Evolutionary conservation across 768 basidiomycete genomes (phyloP).

Genomic region (Lanmaoa pseudosensibilis): DNA sequence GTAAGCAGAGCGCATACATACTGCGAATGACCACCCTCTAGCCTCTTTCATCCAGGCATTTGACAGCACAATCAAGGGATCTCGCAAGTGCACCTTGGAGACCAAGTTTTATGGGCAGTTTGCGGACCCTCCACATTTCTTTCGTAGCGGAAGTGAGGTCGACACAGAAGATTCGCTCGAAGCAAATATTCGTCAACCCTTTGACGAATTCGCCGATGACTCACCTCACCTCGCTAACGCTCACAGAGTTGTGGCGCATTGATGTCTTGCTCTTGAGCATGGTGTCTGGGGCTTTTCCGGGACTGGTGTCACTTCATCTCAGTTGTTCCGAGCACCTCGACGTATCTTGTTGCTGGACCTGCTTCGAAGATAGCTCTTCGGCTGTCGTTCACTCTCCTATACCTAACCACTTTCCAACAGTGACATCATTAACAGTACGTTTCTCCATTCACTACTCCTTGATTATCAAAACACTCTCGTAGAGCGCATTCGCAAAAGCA

Average conservation of each 20-base stretch:
- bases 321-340: slow-evolving; percentile 62
- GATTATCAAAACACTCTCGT: slow-evolving; percentile 4
- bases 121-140: slow-evolving; percentile 43
- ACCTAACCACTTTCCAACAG: slow-evolving; percentile 47
- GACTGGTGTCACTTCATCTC: slow-evolving; percentile 49
- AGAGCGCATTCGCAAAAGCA: slow-evolving; percentile 46
- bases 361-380: slow-evolving; percentile 61
- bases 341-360: slow-evolving; percentile 58
- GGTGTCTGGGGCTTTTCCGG: slow-evolving; percentile 49
- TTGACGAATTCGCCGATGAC: slow-evolving; percentile 28
- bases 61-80: slow-evolving; percentile 18
- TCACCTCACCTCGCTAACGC: slow-evolving; percentile 46
- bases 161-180: slow-evolving; percentile 43
- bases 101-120: slow-evolving; percentile 32
- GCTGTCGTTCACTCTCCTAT: slow-evolving; percentile 63
- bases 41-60: slow-evolving; percentile 14
- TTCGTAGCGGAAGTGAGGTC: slow-evolving; percentile 43
- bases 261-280: slow-evolving; percentile 46
- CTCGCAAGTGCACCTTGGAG: slow-evolving; percentile 27
- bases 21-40: background rate
- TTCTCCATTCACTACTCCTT: background rate
- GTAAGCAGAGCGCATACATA: slow-evolving; percentile 38
- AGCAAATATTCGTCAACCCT: slow-evolving; percentile 33
- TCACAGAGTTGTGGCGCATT: slow-evolving; percentile 59
- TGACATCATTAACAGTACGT: slow-evolving; percentile 53